These are phyloP conservation scores for Coemansia sp. DNA, from an alignment of 192 early-diverging fungal genomes.

Conservation along the genomic window DNA sequence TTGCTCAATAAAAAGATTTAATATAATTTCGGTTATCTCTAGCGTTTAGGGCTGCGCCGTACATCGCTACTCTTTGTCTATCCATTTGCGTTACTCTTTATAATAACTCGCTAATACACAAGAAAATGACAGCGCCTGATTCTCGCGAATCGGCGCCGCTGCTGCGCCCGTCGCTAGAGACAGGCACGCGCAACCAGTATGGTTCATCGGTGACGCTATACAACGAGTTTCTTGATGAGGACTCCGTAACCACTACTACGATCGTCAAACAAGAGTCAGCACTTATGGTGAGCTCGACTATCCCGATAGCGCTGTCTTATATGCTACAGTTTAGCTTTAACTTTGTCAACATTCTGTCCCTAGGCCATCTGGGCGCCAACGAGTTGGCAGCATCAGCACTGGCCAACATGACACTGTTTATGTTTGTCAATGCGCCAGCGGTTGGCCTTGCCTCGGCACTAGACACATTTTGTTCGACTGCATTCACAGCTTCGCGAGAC, in stretches of 20 bases:
- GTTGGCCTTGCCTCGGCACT: conserved; percentile 71
- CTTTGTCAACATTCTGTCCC: conserved; percentile 60
- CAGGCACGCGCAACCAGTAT: neutral
- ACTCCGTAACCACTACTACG: conserved; percentile 18
- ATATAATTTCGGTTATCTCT: neutral
- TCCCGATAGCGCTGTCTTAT: conserved; percentile 53
- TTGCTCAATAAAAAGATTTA: conserved; percentile 1
- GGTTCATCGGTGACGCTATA: conserved; percentile 21
- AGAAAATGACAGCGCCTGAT: neutral
- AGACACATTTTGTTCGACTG: conserved; percentile 74
- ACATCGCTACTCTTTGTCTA: neutral
- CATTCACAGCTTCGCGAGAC: conserved; percentile 66
- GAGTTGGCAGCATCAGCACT: conserved; percentile 72
- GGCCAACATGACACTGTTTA: conserved; percentile 70
- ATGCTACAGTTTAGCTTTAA: conserved; percentile 66
- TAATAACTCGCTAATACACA: neutral
- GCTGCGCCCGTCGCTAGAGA: conserved; percentile 3
- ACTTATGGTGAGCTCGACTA: conserved; percentile 19
- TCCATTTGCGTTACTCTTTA: neutral
- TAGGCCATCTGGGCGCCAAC: conserved; percentile 63
- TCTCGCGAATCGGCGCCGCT: conserved; percentile 22
- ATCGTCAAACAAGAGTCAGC: conserved; percentile 26
- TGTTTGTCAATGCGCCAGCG: conserved; percentile 67
- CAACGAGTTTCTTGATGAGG: conserved; percentile 24
- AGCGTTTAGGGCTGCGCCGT: neutral